Evolutionary conservation across 495 filamentous ascomycete species (phyloP).

Genomic region (Daldinia decipiens): DNA sequence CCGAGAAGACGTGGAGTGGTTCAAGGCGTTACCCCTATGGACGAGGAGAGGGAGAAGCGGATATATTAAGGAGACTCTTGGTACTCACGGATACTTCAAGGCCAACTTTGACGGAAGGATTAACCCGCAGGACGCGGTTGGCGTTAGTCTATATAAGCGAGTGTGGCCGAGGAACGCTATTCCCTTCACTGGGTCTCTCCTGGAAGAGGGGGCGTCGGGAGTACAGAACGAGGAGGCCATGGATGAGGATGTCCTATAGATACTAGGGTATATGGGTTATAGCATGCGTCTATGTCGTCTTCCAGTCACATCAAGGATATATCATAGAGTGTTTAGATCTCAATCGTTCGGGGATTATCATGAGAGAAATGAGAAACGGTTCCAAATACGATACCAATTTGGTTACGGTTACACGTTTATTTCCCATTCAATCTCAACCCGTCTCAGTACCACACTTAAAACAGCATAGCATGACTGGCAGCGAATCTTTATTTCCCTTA

Average conservation of each 20-base stretch:
- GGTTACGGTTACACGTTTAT: conserved; percentile 7
- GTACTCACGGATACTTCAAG: conserved; percentile 99
- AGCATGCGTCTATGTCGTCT: not conserved
- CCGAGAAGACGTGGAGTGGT: conserved; percentile 91
- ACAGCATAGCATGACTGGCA: not conserved
- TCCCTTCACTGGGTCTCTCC: conserved; percentile 57
- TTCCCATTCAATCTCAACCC: not conserved
- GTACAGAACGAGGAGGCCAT: conserved; percentile 49
- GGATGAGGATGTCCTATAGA: conserved; percentile 54
- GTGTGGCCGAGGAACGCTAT: conserved; percentile 81
- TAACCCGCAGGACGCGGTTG: conserved; percentile 92
- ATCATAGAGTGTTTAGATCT: conserved; percentile 7
- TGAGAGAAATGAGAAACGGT: conserved; percentile 34
- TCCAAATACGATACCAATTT: conserved; percentile 1
- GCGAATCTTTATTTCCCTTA: too few species aligned
- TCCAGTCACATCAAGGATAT: conserved; percentile 13
- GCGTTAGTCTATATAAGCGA: conserved; percentile 92
- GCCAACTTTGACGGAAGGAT: conserved; percentile 95
- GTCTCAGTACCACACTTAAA: not conserved
- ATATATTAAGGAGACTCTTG: conserved; percentile 90
- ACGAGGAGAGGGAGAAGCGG: conserved; percentile 88
- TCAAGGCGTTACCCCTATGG: conserved; percentile 95
- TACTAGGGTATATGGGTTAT: not conserved
- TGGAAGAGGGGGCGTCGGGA: conserved; percentile 44
- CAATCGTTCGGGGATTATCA: conserved; percentile 14